phyloP scores from a whole-genome alignment of 2,329 filamentous ascomycete genomes.

The Sporothrix globosa region DNA sequence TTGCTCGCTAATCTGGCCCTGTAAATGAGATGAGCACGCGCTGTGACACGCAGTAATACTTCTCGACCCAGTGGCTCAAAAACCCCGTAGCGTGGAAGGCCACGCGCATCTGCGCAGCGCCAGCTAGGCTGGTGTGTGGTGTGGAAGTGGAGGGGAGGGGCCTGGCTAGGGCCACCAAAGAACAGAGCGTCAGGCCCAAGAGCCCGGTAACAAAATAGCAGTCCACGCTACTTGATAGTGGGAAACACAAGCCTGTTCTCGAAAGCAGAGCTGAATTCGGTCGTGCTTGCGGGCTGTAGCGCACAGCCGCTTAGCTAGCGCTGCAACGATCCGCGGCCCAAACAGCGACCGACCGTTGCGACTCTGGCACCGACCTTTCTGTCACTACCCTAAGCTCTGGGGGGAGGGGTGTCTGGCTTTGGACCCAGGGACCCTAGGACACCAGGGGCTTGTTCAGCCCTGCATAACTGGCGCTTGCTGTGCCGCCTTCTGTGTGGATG shows the following conservation, averaged over 20 bases:
- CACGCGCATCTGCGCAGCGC: slow-evolving; percentile 15
- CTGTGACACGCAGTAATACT: not conserved
- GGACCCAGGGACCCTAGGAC: too few species aligned
- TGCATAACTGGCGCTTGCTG: slow-evolving; percentile 16
- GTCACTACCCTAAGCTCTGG: not conserved
- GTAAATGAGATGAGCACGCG: not conserved
- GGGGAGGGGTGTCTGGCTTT: not conserved
- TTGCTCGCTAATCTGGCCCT: slow-evolving; percentile 9
- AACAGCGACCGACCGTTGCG: slow-evolving; percentile 15
- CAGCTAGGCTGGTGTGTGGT: slow-evolving; percentile 15
- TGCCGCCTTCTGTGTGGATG: not conserved
- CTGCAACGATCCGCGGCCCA: slow-evolving; percentile 27
- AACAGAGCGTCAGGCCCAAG: not conserved
- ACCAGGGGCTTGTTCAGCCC: not conserved
- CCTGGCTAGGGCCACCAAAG: not conserved
- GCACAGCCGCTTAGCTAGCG: slow-evolving; percentile 25
- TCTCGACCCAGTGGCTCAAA: not conserved
- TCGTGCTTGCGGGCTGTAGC: slow-evolving; percentile 18
- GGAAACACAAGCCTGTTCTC: not conserved
- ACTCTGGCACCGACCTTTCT: slow-evolving; percentile 21
- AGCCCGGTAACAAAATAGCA: not conserved
- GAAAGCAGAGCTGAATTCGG: not conserved
- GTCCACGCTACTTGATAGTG: not conserved
- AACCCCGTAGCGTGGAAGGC: slow-evolving; percentile 23
- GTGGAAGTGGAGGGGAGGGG: not conserved